Evolutionary conservation across 176 grass and related monocot species (phyloP).

Genomic region (Phyllostachys edulis): DNA sequence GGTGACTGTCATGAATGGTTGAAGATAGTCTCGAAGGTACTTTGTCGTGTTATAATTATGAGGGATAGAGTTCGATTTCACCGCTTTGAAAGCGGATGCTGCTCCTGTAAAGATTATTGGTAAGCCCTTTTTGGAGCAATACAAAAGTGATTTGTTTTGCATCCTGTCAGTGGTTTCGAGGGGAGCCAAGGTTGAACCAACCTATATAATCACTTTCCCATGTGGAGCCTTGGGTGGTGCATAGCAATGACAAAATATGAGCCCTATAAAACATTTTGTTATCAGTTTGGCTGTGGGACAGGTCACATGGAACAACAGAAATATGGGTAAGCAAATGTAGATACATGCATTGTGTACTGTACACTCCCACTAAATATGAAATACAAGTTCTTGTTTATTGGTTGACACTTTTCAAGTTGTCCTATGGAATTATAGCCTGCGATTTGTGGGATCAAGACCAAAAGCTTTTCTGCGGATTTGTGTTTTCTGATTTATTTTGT

Average conservation of each 20-base stretch:
- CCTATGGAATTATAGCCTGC: not conserved
- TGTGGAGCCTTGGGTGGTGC: constrained; percentile 3
- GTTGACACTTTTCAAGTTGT: not conserved
- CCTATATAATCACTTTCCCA: not conserved
- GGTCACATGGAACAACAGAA: constrained; percentile 9
- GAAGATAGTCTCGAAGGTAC: constrained; percentile 60
- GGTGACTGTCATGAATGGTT: constrained; percentile 78
- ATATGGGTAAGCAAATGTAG: constrained; percentile 20
- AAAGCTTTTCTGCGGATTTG: constrained; percentile 22
- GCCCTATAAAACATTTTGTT: constrained; percentile 3
- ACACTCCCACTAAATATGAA: constrained; percentile 8
- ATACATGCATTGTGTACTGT: constrained; percentile 11
- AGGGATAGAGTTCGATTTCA: constrained; percentile 71
- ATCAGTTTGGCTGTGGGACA: constrained; percentile 5
- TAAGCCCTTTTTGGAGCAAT: constrained; percentile 29
- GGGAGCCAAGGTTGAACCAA: not conserved
- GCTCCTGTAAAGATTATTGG: constrained; percentile 82
- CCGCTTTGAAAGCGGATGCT: constrained; percentile 59
- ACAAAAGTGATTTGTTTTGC: constrained; percentile 26
- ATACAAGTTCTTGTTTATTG: not conserved
- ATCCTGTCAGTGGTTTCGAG: not conserved
- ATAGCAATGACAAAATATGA: constrained; percentile 17
- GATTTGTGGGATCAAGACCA: constrained; percentile 24
- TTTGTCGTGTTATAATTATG: constrained; percentile 59
- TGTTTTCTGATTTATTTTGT: constrained; percentile 27